Conservation (phyloP, 2,329 filamentous ascomycete species). For the Aspergillus tubingensis region DNA sequence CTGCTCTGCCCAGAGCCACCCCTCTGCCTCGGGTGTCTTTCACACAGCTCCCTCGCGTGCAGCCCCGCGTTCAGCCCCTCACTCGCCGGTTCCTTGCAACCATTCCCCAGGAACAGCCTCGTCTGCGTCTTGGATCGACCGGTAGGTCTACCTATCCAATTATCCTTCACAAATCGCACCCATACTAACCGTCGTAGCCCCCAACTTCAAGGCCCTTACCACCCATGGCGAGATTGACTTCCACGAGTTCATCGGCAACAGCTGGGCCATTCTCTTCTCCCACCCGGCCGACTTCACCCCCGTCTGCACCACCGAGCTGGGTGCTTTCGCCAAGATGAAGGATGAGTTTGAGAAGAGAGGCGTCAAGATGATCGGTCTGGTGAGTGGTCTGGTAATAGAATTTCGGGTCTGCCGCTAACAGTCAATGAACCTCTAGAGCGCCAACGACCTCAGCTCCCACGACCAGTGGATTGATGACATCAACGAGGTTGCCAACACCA, state of each 20-base stretch:
- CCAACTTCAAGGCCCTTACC: conserved; percentile 68
- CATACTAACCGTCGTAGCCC: conserved; percentile 43
- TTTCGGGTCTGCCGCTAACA: background rate
- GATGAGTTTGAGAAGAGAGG: conserved; percentile 82
- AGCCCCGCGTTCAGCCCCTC: conserved; percentile 28
- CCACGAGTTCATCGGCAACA: conserved; percentile 69
- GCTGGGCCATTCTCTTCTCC: conserved; percentile 69
- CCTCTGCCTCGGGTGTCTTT: conserved; percentile 19
- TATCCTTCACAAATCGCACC: no score
- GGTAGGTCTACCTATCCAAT: conserved; percentile 21
- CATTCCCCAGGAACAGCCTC: conserved; percentile 35
- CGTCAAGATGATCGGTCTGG: conserved; percentile 87
- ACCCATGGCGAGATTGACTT: conserved; percentile 68
- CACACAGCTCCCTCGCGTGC: conserved; percentile 21
- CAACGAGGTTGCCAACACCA: conserved; percentile 71
- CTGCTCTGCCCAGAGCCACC: conserved; percentile 25
- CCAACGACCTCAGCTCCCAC: conserved; percentile 81
- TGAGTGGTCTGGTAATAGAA: conserved; percentile 29
- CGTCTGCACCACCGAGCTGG: conserved; percentile 93
- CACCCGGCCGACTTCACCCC: conserved; percentile 83
- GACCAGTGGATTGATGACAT: conserved; percentile 88
- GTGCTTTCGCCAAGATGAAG: conserved; percentile 86
- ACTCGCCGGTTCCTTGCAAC: conserved; percentile 33
- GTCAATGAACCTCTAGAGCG: conserved; percentile 46
- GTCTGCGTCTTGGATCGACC: conserved; percentile 38